Evolutionary conservation across 306 rosid genomes (phyloP), one percentile per base, ranked within the genome.

Genomic region (Abrus pulchellus): DNA sequence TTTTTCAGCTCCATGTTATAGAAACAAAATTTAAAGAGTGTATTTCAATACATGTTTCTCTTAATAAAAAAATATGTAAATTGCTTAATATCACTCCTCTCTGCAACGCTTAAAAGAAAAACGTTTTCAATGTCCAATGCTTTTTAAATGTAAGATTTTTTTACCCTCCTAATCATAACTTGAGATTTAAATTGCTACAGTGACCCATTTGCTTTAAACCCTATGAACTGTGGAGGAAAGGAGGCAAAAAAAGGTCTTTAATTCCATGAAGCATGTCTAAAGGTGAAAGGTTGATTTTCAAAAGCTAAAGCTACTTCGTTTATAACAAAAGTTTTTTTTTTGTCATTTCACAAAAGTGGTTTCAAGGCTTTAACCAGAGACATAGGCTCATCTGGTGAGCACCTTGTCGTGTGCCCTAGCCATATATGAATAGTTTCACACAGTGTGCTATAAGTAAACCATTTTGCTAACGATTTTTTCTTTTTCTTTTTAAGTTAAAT

Each of bases 231-330:
- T 63, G 44, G 54, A 41, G 3, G 20, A 66, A 14, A 9, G 27
- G 14, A 45, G 63, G 30, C 27, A 11, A 32, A 73, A 49, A 74
- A 32, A 59, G 75, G 34, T 84, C 45, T 54, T 65, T 73, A 68
- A 55, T 72, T 72, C 65, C 48, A 14, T 74, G 70, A 70, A 59
- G 55, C 41, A 49, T 68, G 82, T 80, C 77, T 61, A 81, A 88
- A 88, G 85, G 86, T 83, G 65, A 32, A 56, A 34, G 20, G 47
- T 74, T 75, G 64, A 74, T 84, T 84, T 83, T 84, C 72, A 86
- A 91, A 86, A 86, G 91, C 30, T 80, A 88, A 89, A 92, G 92
- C 85, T 66, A 82, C 90, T 89, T 90, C 74, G 90, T 85, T 83
- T 69, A 73, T 72, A 72, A 80, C 89, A 89, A 92, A 89, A 85